phyloP scores from a whole-genome alignment of 2,329 filamentous ascomycete species.

The Trichoderma koningii region DNA sequence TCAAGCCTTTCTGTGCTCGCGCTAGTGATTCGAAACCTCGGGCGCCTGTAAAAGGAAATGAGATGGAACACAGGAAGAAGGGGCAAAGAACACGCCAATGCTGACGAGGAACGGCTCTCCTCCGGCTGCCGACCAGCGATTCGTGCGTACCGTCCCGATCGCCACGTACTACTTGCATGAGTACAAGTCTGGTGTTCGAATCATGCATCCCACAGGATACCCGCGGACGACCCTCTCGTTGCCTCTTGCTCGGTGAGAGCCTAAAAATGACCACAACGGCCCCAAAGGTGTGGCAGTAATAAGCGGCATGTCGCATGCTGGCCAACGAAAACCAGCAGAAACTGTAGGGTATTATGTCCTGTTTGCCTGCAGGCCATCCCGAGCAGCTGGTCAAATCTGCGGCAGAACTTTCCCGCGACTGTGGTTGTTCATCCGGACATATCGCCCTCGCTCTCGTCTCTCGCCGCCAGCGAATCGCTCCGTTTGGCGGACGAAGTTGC shows the following conservation, averaged over 20 bases:
- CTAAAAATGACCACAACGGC: background rate
- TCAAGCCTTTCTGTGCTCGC: background rate
- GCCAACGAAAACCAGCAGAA: conserved; percentile 2
- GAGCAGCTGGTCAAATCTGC: conserved; percentile 10
- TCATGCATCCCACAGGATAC: too few relatives aligned
- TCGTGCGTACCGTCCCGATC: background rate
- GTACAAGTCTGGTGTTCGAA: too few relatives aligned
- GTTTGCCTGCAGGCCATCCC: conserved; percentile 6
- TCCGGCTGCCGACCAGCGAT: background rate
- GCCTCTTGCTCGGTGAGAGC: conserved; percentile 12
- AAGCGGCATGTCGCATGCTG: background rate
- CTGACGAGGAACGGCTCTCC: too few relatives aligned
- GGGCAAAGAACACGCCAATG: too few relatives aligned
- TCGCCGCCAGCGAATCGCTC: conserved; percentile 4
- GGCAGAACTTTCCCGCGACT: background rate
- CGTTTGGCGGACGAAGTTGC: background rate
- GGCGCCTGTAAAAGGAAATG: too few relatives aligned
- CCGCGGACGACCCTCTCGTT: background rate
- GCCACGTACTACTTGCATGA: background rate
- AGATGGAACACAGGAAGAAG: too few relatives aligned
- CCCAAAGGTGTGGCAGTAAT: background rate
- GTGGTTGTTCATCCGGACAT: background rate
- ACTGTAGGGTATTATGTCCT: background rate
- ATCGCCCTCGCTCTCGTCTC: conserved; percentile 5
- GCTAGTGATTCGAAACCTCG: too few relatives aligned